A percentile compares a stretch with the other conserved stretches of the same genome.
Conservation (phyloP, 768 basidiomycete genomes). For the Coprinopsis marcescibilis region DNA sequence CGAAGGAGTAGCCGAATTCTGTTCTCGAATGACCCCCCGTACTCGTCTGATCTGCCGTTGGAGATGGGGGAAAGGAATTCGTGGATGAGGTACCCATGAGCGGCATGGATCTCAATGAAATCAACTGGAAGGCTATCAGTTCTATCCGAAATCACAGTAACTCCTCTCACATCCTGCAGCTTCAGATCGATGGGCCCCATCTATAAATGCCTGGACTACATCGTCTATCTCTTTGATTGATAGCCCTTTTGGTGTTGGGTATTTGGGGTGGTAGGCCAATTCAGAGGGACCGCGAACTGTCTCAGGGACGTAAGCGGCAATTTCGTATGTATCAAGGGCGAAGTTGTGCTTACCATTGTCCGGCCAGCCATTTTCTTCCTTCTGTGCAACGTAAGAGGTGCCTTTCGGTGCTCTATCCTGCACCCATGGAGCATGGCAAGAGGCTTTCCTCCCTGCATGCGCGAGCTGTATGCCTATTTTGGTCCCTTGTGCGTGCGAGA, state of each 20-base stretch:
- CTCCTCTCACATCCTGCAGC: constrained; percentile 52
- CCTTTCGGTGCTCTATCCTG: constrained; percentile 29
- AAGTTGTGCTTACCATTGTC: constrained; percentile 39
- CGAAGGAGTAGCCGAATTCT: constrained; percentile 58
- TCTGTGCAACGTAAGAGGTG: constrained; percentile 29
- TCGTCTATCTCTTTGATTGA: constrained; percentile 46
- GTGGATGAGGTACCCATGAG: constrained; percentile 67
- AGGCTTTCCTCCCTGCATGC: constrained; percentile 70
- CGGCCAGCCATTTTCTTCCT: constrained; percentile 67
- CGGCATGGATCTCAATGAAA: constrained; percentile 68
- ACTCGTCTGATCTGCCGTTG: constrained; percentile 63
- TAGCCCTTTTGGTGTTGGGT: constrained; percentile 55
- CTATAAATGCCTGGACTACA: constrained; percentile 56
- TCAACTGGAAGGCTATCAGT: constrained; percentile 37
- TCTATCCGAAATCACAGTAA: neutral
- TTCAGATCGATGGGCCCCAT: constrained; percentile 49
- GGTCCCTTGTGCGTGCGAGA: constrained; percentile 63
- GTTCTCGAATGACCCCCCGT: constrained; percentile 69
- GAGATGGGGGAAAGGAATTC: constrained; percentile 55
- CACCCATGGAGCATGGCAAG: constrained; percentile 66
- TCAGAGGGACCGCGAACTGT: constrained; percentile 61
- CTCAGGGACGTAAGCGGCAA: neutral
- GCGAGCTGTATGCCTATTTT: constrained; percentile 76
- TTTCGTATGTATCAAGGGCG: neutral
- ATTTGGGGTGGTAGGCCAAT: constrained; percentile 47